Percentiles rank a stretch among this genome's conserved stretches.
These are phyloP conservation scores for Porogramme epimiltina DNA, from an alignment of 1,284 basidiomycete species.

Conservation along the genomic window DNA sequence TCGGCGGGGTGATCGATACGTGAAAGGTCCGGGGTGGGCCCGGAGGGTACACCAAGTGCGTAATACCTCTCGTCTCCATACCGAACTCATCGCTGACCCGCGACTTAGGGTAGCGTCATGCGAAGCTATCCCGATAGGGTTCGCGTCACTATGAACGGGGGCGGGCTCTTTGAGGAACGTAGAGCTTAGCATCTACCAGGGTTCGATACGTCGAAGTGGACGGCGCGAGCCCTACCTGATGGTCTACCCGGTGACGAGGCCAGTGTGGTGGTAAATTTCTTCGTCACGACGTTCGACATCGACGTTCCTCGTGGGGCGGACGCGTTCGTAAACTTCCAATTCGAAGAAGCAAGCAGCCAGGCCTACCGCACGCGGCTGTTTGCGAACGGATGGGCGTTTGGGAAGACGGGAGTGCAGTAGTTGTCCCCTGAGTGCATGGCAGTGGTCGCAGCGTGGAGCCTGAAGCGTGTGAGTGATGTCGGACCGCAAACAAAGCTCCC, in stretches of 20 bases:
- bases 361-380: slow-evolving; percentile 76
- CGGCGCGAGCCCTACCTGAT: slow-evolving; percentile 50
- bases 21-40: slow-evolving; percentile 87
- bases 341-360: slow-evolving; percentile 49
- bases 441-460: not conserved
- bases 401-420: slow-evolving; percentile 55
- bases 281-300: slow-evolving; percentile 70
- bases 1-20: slow-evolving; percentile 56
- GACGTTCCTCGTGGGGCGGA: slow-evolving; percentile 61
- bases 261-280: too few relatives aligned
- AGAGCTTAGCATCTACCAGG: slow-evolving; percentile 82
- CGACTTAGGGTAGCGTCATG: not conserved
- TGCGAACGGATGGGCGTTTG: slow-evolving; percentile 88
- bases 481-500: slow-evolving; percentile 78
- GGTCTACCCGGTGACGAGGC: slow-evolving; percentile 64
- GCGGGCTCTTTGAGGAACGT: slow-evolving; percentile 78
- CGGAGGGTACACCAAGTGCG: slow-evolving; percentile 72
- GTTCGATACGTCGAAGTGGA: slow-evolving; percentile 67
- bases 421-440: not conserved
- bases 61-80: not conserved
- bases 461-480: slow-evolving; percentile 31
- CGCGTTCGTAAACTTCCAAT: slow-evolving; percentile 68
- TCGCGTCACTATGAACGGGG: slow-evolving; percentile 76
- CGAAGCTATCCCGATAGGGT: slow-evolving; percentile 67
- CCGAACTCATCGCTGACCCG: not conserved